Evolutionary conservation across 2,329 filamentous ascomycete genomes (phyloP), one percentile per base, ranked within the genome.

Genomic region (Penicillium frequentans): DNA sequence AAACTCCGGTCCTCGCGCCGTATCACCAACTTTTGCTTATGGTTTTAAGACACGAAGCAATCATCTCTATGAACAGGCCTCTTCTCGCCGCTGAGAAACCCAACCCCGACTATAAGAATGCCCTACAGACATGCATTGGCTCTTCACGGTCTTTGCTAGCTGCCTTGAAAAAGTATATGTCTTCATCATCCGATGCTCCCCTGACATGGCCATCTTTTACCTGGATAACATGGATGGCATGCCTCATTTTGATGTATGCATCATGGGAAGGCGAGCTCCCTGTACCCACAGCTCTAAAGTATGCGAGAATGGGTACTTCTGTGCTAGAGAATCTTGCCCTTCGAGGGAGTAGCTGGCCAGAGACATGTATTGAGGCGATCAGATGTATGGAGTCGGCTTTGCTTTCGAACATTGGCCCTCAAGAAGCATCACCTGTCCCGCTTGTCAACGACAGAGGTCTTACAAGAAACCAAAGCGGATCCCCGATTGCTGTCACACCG

Each of bases 191-290:
- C 19, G 39, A 55, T 54, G 58, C 29, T 7, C 75, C 78, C 0
- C 65, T 83, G 24, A 66, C 80, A 0, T 82, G 81, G 79, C 80
- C 80, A 3, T 81, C 80, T 0, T 81, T 81, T 39, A 83, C 81
- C 0, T 83, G 81, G 81, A 77, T 77, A 1, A 72, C 80, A 0
- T 83, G 81, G 81, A 83, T 83, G 61, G 81, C 80, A 55, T 79
- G 78, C 1, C 80, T 83, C 39, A 77, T 83, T 21, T 64, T 83
- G 4, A 76, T 82, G 3, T 80, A 81, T 51, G 81, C 81, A 4
- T 79, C 79, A 0, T 79, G 78, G 58, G 78, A 80, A 57, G 72
- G 73, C 1, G 74, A 82, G 31, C 66, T 81, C 3, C 70, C 77
- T 0, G 57, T 73, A 0, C 55, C 68, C 0, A 73, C 73, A 14